Evolutionary conservation across 176 grass and related monocot species (phyloP), one percentile per base, ranked within the genome.

Genomic region (barley (Hordeum vulgare)): DNA sequence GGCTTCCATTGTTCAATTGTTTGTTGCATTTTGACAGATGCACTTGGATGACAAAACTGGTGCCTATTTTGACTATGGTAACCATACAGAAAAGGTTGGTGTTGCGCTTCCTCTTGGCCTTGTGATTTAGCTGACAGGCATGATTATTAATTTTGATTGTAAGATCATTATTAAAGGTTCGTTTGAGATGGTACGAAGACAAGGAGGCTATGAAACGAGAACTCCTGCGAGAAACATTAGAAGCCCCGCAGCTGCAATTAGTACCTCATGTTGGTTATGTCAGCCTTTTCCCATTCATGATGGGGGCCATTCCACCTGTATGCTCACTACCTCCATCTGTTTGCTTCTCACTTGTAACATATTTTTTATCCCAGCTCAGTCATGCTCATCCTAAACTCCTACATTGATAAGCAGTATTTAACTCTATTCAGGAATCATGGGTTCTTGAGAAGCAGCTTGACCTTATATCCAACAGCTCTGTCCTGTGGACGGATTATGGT

Each of bases 211-310:
- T 91, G 66, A 91, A 77, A 67, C 85, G 87, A 57, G 96, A 98
- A 71, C 77, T 95, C 60, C 83, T 98, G 80, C 83, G 96, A 34
- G 96, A 95, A 74, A 93, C 96, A 90, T 66, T 88, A 54, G 87
- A 90, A 78, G 79, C 68, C 44, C 96, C 96, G 39, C 86, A 90
- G 36, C 81, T 95, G 40, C 78, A 83, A 85, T 79, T 98, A 81
- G 91, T 98, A 80, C 96, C 96, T 24, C 96, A 98, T 91, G 81
- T 98, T 93, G 96, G 96, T 71, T 98, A 95, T 85, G 90, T 95
- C 85, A 95, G 89, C 80, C 89, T 98, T 63, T 98, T 98, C 82
- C 96, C 96, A 81, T 90, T 98, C 72, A 95, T 98, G 88, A 95
- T 98, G 96, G 90, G 92, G 17, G 79, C 90, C 54, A 93, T 98